Percentiles rank a stretch among this genome's conserved stretches.
Conservation (phyloP, 768 basidiomycete genomes). For the Termitomyces sp. region DNA sequence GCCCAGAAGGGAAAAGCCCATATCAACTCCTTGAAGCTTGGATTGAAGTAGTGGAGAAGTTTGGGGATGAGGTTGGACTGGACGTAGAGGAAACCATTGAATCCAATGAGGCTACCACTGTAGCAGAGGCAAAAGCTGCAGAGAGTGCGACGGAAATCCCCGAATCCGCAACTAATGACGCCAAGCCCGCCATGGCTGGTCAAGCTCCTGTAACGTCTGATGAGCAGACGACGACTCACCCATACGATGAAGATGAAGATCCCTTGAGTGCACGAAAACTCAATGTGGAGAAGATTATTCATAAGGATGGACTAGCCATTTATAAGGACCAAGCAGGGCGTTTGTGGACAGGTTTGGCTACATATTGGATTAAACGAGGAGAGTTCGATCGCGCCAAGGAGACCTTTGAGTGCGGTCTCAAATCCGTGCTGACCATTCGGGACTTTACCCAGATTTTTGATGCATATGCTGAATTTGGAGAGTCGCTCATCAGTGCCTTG, state of each 20-base stretch:
- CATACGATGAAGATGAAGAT: constrained; percentile 83
- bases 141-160: constrained; percentile 11
- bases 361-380: constrained; percentile 96
- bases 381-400: constrained; percentile 89
- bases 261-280: constrained; percentile 62
- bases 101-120: constrained; percentile 45
- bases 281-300: constrained; percentile 83
- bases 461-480: constrained; percentile 91
- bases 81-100: constrained; percentile 69
- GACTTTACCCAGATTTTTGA: constrained; percentile 99
- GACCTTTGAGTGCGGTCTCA: constrained; percentile 86
- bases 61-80: constrained; percentile 89
- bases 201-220: constrained; percentile 23
- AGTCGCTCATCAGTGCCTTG: constrained; percentile 82
- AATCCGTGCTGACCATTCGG: constrained; percentile 82
- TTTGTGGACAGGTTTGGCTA: constrained; percentile 93
- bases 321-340: constrained; percentile 98
- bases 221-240: constrained; percentile 38
- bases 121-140: constrained; percentile 36
- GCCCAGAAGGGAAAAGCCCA: constrained; percentile 90
- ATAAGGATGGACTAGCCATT: constrained; percentile 77
- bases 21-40: constrained; percentile 93
- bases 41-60: constrained; percentile 86
- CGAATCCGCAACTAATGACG: constrained; percentile 45
- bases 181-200: constrained; percentile 23